These are phyloP conservation scores for Zarea fungicola DNA, from an alignment of 2,329 filamentous ascomycete species.

Conservation along the genomic window DNA sequence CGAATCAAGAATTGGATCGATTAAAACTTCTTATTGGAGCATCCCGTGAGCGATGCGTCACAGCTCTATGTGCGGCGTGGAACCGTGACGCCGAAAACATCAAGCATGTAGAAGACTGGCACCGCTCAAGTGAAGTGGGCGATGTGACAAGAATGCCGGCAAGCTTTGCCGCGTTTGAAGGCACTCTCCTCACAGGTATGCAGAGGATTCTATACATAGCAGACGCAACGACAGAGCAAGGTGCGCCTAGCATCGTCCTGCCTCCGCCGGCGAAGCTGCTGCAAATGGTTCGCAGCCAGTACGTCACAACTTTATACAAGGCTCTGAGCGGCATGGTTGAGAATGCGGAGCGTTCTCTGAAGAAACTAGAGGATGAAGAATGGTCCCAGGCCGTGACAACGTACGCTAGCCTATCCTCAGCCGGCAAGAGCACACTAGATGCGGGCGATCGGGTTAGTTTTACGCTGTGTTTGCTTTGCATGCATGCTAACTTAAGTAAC, in stretches of 20 bases:
- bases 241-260: conserved; percentile 70
- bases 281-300: conserved; percentile 85
- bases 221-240: conserved; percentile 72
- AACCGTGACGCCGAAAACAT: conserved; percentile 89
- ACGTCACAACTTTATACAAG: conserved; percentile 91
- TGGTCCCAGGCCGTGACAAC: conserved; percentile 37
- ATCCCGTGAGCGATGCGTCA: conserved; percentile 78
- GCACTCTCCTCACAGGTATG: conserved; percentile 74
- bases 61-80: conserved; percentile 85
- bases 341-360: conserved; percentile 75
- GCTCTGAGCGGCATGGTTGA: conserved; percentile 94
- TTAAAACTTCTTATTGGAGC: conserved; percentile 70
- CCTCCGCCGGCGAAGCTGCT: conserved; percentile 82
- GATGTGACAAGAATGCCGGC: conserved; percentile 90
- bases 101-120: conserved; percentile 92
- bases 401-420: conserved; percentile 24
- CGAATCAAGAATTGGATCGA: conserved; percentile 59
- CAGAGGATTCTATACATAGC: conserved; percentile 94
- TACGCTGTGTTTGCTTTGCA: background rate
- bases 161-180: conserved; percentile 81
- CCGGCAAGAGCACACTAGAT: conserved; percentile 45
- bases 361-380: conserved; percentile 60
- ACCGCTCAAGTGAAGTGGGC: conserved; percentile 70
- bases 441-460: conserved; percentile 50
- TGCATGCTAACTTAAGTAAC: conserved; percentile 22